Evolutionary conservation across 1,139 yeast species (phyloP).

Genomic region (Debaryomyces robertsiae): DNA sequence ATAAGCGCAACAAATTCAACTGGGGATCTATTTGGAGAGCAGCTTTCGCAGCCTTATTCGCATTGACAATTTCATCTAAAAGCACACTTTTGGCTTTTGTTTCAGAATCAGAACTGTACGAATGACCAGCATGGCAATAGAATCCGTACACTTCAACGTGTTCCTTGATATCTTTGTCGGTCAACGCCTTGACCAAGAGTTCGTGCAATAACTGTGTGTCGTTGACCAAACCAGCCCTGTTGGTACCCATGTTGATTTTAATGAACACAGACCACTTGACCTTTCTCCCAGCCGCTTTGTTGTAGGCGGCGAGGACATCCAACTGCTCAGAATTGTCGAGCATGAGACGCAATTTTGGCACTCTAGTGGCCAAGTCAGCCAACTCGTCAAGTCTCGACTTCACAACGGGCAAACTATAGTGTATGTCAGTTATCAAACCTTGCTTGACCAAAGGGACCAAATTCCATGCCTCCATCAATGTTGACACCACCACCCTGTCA

Average conservation of each 20-base stretch:
- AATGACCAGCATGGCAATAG: constrained; percentile 81
- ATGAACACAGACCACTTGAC: constrained; percentile 58
- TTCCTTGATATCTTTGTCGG: constrained; percentile 21
- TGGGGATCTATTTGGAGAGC: constrained; percentile 32
- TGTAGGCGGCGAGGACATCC: constrained; percentile 43
- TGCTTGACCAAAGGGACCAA: constrained; percentile 45
- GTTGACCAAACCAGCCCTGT: constrained; percentile 60
- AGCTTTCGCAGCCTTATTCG: constrained; percentile 53
- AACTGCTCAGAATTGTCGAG: constrained; percentile 63
- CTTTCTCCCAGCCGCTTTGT: constrained; percentile 20
- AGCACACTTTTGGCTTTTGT: constrained; percentile 52
- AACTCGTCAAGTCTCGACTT: constrained; percentile 55
- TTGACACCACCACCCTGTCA: constrained; percentile 65
- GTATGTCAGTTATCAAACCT: constrained; percentile 57
- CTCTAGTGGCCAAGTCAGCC: constrained; percentile 40
- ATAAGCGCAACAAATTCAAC: constrained; percentile 38
- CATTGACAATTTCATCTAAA: constrained; percentile 57
- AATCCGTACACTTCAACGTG: constrained; percentile 60
- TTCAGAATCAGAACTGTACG: constrained; percentile 54
- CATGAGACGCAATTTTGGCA: constrained; percentile 56
- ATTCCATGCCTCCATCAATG: constrained; percentile 67
- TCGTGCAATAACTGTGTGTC: constrained; percentile 30
- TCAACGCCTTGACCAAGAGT: constrained; percentile 32
- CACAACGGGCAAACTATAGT: constrained; percentile 71
- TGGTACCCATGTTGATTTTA: constrained; percentile 62